These are phyloP conservation scores for Tylopilus rubrobrunneus DNA, from an alignment of 768 basidiomycete species.

Conservation along the genomic window DNA sequence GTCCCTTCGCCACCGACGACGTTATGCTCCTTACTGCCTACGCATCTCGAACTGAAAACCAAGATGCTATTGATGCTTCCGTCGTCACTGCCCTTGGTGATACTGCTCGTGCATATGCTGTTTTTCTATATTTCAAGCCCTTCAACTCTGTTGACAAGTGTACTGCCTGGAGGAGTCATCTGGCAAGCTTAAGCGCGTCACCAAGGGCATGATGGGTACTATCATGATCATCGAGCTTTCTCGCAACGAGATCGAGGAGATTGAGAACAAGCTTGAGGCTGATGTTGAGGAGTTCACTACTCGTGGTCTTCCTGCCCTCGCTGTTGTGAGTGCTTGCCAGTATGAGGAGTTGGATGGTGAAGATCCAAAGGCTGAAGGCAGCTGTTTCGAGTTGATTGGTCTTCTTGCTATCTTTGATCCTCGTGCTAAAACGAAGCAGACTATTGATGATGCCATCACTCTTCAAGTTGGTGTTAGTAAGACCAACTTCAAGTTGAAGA, in stretches of 20 bases:
- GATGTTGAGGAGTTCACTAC: slow-evolving; percentile 95
- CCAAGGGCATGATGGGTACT: slow-evolving; percentile 99
- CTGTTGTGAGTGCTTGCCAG: too few species aligned
- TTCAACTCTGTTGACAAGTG: slow-evolving; percentile 99
- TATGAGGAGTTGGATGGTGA: slow-evolving; percentile 88
- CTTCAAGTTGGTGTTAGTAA: slow-evolving; percentile 98
- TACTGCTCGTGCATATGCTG: slow-evolving; percentile 69
- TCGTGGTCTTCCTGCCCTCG: slow-evolving; percentile 94
- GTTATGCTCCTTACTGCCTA: slow-evolving; percentile 93
- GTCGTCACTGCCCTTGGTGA: slow-evolving; percentile 81
- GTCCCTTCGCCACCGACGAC: slow-evolving; percentile 82
- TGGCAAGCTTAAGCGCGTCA: slow-evolving; percentile 97
- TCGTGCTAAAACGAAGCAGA: slow-evolving; percentile 97
- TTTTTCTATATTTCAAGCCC: slow-evolving; percentile 97
- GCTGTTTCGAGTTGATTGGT: slow-evolving; percentile 96
- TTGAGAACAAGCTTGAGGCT: slow-evolving; percentile 87
- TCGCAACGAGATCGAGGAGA: slow-evolving; percentile 92
- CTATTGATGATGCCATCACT: slow-evolving; percentile 92
- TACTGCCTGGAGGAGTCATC: slow-evolving; percentile 88
- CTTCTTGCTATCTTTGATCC: slow-evolving; percentile 97
- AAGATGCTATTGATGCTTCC: slow-evolving; percentile 93
- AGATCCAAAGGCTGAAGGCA: slow-evolving; percentile 82
- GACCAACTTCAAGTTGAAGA: too few species aligned
- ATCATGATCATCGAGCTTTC: slow-evolving; percentile 97
- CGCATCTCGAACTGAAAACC: slow-evolving; percentile 97